Evolutionary conservation across 306 rosid species (phyloP).

Genomic region (Acacia melanoxylon): DNA sequence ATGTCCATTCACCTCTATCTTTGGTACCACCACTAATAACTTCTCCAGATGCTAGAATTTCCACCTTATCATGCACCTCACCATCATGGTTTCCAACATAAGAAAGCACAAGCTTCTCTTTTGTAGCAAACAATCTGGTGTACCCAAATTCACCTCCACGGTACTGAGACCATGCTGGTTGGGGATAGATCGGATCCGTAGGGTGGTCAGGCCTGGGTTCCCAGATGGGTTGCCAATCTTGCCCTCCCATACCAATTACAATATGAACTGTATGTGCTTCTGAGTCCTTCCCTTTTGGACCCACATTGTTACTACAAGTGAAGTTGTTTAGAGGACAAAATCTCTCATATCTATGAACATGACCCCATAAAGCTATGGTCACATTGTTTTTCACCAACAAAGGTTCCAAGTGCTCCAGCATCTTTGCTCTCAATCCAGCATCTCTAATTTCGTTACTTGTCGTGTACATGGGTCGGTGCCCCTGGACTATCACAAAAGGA

Average conservation of each 20-base stretch:
- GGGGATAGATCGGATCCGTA: slow-evolving; percentile 72
- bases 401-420: slow-evolving; percentile 88
- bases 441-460: slow-evolving; percentile 71
- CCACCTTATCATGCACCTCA: slow-evolving; percentile 50
- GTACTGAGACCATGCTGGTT: slow-evolving; percentile 67
- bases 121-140: slow-evolving; percentile 66
- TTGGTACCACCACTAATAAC: slow-evolving; percentile 32
- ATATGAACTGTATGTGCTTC: slow-evolving; percentile 58
- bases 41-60: slow-evolving; percentile 51
- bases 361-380: slow-evolving; percentile 93
- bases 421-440: slow-evolving; percentile 55
- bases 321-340: slow-evolving; percentile 79
- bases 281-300: slow-evolving; percentile 37
- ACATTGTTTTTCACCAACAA: slow-evolving; percentile 79
- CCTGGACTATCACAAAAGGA: slow-evolving; percentile 82
- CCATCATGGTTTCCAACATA: slow-evolving; percentile 67
- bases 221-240: slow-evolving; percentile 69
- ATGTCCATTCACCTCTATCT: slow-evolving; percentile 20
- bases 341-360: slow-evolving; percentile 91
- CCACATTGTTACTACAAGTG: slow-evolving; percentile 59
- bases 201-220: slow-evolving; percentile 50
- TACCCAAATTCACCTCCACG: slow-evolving; percentile 96
- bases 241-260: slow-evolving; percentile 93
- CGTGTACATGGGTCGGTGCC: slow-evolving; percentile 96
- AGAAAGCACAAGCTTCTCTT: slow-evolving; percentile 50